phyloP scores from a whole-genome alignment of 768 basidiomycete genomes.

The Lactifluus piperatus region DNA sequence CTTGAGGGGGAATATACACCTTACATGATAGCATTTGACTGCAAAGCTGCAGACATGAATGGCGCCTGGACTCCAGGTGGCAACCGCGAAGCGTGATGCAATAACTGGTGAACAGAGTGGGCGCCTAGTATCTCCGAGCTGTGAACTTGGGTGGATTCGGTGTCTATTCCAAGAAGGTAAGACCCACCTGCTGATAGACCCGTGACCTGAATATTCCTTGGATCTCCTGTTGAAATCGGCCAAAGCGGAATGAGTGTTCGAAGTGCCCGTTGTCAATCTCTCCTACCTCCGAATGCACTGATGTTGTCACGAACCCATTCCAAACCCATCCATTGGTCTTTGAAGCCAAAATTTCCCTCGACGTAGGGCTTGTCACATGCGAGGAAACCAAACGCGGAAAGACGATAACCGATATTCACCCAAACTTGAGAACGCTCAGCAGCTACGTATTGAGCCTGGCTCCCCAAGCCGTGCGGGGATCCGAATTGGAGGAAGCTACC shows the following conservation, averaged over 20 bases:
- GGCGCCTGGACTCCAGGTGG: constrained; percentile 49
- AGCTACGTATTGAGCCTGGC: constrained; percentile 60
- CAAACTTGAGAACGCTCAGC: constrained; percentile 59
- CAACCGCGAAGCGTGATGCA: constrained; percentile 60
- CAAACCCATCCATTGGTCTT: constrained; percentile 75
- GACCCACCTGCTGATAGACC: constrained; percentile 63
- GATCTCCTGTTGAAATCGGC: constrained; percentile 39
- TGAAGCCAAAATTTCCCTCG: constrained; percentile 74
- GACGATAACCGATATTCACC: constrained; percentile 70
- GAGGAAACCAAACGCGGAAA: constrained; percentile 71
- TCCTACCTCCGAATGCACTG: constrained; percentile 53
- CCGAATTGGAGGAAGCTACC: constrained; percentile 70
- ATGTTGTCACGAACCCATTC: constrained; percentile 67
- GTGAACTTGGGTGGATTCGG: background rate
- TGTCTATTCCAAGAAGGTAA: background rate
- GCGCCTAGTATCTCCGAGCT: constrained; percentile 36
- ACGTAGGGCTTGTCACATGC: constrained; percentile 54
- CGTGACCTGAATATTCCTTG: constrained; percentile 48
- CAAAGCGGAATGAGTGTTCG: background rate
- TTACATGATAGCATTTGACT: constrained; percentile 69
- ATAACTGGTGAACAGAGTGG: constrained; percentile 65
- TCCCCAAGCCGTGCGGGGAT: constrained; percentile 52
- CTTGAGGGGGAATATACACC: constrained; percentile 18
- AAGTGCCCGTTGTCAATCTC: background rate
- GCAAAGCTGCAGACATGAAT: constrained; percentile 55